These are phyloP conservation scores for Tylopilus plumbeoviolaceoides DNA, from an alignment of 768 basidiomycete species.

Conservation along the genomic window DNA sequence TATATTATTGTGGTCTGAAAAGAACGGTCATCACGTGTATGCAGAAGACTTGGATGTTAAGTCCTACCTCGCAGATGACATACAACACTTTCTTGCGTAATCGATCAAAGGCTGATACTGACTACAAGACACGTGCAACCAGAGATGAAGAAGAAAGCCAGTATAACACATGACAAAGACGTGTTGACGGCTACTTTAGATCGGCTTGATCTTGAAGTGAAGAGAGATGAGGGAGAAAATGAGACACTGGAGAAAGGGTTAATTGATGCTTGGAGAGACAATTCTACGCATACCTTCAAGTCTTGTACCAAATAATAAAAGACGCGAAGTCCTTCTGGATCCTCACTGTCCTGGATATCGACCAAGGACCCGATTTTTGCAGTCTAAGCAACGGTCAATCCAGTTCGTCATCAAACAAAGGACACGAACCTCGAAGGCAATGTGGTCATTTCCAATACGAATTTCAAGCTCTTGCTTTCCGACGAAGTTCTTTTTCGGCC, in stretches of 20 bases:
- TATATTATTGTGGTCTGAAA: conserved; percentile 10
- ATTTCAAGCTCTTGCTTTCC: conserved; percentile 99
- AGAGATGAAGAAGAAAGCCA: background rate
- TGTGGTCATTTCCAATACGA: conserved; percentile 89
- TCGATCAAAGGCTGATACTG: conserved; percentile 1
- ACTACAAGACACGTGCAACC: conserved; percentile 9
- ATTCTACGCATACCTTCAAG: conserved; percentile 62
- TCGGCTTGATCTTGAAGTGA: conserved; percentile 99
- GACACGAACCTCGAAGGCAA: conserved; percentile 83
- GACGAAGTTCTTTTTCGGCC: conserved; percentile 99
- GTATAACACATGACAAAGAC: conserved; percentile 1
- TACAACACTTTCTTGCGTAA: conserved; percentile 28
- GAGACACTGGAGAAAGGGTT: conserved; percentile 61
- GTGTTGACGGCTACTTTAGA: conserved; percentile 39
- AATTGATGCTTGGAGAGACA: background rate
- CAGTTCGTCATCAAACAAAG: background rate
- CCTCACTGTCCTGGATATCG: conserved; percentile 95
- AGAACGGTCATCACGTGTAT: conserved; percentile 1
- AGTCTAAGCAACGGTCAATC: conserved; percentile 52
- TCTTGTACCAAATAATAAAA: conserved; percentile 99
- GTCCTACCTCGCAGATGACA: conserved; percentile 16
- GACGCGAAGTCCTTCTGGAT: conserved; percentile 94
- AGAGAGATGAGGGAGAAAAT: conserved; percentile 98
- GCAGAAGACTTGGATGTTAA: background rate
- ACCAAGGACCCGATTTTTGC: conserved; percentile 97